These are phyloP conservation scores for Teratosphaeria viscida DNA, from an alignment of 2,329 filamentous ascomycete species.

Conservation along the genomic window DNA sequence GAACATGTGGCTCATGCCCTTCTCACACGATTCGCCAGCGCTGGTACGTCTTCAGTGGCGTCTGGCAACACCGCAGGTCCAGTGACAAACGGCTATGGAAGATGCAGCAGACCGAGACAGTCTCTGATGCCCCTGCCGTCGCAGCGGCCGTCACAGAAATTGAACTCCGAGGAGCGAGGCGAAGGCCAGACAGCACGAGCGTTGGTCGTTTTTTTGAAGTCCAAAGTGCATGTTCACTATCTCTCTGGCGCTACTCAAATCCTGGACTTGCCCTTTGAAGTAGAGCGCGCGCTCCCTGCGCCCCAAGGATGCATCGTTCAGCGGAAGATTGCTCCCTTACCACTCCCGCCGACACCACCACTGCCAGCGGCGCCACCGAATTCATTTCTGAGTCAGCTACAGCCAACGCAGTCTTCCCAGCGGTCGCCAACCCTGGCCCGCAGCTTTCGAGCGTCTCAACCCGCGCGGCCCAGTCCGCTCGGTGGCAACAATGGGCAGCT, in stretches of 20 bases:
- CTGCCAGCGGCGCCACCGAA: constrained; percentile 58
- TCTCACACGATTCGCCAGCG: constrained; percentile 58
- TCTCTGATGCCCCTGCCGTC: background rate
- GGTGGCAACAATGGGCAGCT: constrained; percentile 13
- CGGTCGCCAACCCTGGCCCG: constrained; percentile 24
- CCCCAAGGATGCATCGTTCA: constrained; percentile 79
- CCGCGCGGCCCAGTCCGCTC: constrained; percentile 13
- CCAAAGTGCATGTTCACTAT: constrained; percentile 88
- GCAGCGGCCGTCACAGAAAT: background rate
- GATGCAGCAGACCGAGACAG: background rate
- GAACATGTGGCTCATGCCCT: constrained; percentile 79
- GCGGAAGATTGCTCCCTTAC: constrained; percentile 45
- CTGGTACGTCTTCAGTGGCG: background rate
- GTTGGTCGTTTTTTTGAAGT: constrained; percentile 81
- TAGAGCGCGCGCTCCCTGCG: constrained; percentile 74
- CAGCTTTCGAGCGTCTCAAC: constrained; percentile 15
- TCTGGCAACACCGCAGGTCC: background rate
- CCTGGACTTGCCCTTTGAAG: constrained; percentile 87
- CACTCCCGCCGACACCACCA: constrained; percentile 24
- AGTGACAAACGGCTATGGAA: background rate
- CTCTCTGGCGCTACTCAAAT: constrained; percentile 79
- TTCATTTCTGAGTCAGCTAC: constrained; percentile 65
- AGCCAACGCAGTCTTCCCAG: constrained; percentile 24
- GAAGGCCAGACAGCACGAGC: constrained; percentile 35
- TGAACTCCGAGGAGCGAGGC: background rate